Evolutionary conservation across 371 early-diverging fungal genomes (phyloP), one percentile per base, ranked within the genome.

Genomic region (Lichtheimia hyalospora): DNA sequence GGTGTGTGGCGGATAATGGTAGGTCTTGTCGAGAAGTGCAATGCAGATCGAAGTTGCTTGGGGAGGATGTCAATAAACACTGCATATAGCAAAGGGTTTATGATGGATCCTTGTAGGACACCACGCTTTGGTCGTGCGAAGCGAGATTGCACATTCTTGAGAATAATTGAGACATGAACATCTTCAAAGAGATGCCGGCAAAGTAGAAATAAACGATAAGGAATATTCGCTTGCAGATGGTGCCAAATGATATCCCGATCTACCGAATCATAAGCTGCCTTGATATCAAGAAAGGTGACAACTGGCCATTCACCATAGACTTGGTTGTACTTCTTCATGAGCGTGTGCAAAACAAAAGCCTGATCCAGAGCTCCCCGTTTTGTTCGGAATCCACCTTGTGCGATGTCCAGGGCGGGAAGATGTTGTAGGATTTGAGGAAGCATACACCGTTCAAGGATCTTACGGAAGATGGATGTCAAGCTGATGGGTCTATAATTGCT

Each of bases 371-470:
- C 21, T 5, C 54, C 49, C n/a, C 55, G 39, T 12, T 5, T 7
- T 2, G 43, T 41, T 0, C 67, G 65, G 39, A 77, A 77, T 1
- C 73, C 71, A 28, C 71, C 73, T 60, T 77, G 71, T 0, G 66
- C 64, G 5, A 67, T 54, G 20, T 74, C 74, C 2, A 59, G 59
- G 0, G 34, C 3, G 14, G 51, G 16, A 24, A 60, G 23, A 3
- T n/a, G 43, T 5, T 6, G 5, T 4, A 5, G 5, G 2, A 61
- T 28, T 7, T 40, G 34, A 0, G 44, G 15, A 13, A 53, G 5
- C 2, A 66, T 25, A 52, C 52, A 58, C 0, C 46, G 16, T 58
- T 66, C 64, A 15, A 70, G 16, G 2, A 57, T n/a, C 41, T 62
- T 69, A 0, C 65, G 49, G 3, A 69, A 21, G 0, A 65, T 49